Evolutionary conservation across 768 basidiomycete genomes (phyloP).

Genomic region (Pseudohyphozyma bogoriensis): DNA sequence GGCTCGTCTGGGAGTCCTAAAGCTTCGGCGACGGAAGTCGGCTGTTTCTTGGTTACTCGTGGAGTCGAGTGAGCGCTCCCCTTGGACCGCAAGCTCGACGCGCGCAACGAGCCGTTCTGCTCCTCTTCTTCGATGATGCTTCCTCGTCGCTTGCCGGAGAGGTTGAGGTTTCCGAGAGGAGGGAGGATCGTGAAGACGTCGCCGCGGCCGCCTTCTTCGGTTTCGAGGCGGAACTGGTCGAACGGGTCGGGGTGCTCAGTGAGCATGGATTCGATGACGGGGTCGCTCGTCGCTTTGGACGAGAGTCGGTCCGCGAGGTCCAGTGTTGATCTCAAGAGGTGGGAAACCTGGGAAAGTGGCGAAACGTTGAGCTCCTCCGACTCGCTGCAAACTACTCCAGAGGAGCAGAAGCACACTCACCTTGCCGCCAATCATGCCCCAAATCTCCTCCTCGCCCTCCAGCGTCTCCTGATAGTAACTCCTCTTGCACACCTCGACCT

Average conservation of each 20-base stretch:
- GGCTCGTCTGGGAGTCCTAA: not conserved
- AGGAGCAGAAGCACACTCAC: not conserved
- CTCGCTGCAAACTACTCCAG: not conserved
- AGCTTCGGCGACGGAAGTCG: not conserved
- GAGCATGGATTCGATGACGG: constrained; percentile 25
- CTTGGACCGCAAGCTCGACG: not conserved
- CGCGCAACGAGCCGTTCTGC: not conserved
- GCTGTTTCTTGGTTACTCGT: not conserved
- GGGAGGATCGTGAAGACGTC: constrained; percentile 28
- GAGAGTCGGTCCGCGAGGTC: constrained; percentile 29
- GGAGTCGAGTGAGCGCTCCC: not conserved
- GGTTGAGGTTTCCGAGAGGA: constrained; percentile 15
- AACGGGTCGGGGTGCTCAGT: constrained; percentile 27
- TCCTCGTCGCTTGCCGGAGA: not conserved
- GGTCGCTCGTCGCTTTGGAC: constrained; percentile 26
- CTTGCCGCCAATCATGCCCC: constrained; percentile 25
- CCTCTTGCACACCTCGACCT: constrained; percentile 27
- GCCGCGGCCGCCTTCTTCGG: constrained; percentile 9
- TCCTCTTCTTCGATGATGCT: not conserved
- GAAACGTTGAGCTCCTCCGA: not conserved
- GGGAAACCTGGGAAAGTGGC: constrained; percentile 16
- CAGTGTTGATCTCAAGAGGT: constrained; percentile 22
- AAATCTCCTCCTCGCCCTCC: constrained; percentile 21
- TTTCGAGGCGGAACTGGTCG: constrained; percentile 24
- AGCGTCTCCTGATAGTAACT: constrained; percentile 25